Evolutionary conservation across 805 yeast species (phyloP), one percentile per base, ranked within the genome.

Genomic region (Nakazawaea ernobii): DNA sequence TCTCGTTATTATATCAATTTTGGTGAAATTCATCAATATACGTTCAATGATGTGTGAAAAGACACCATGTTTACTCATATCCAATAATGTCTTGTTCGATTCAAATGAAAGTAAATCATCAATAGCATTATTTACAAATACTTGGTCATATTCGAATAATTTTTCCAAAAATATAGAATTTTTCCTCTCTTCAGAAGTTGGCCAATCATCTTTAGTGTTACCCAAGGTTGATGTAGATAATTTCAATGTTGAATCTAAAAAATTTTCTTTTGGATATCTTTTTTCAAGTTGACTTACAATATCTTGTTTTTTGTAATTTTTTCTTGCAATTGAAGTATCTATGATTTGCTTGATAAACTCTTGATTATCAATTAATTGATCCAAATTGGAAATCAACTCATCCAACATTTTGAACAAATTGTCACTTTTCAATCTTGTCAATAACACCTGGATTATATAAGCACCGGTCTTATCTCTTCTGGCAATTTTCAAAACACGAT

Each of bases 1-100:
- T 52, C 95, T 79, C 44, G 74, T 65, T 35, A 87, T 71, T 14
- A 69, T 60, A 8, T 72, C 74, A 9, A 75, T 70, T 47, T 71
- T 70, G 11, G 70, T 75, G 10, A 77, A 43, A 24, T 35, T 71
- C 8, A 55, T 53, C 30, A 91, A 71, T 3, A 79, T 74, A 49
- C 75, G 71, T 59, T 91, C 97, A 33, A 92, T 79, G 39, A 89
- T 90, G 59, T 86, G 97, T 1, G 96, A 88, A 55, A 87, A 90
- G 2, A 90, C 94, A 8, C 97, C 95, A 61, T 92, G 97, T 55
- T 71, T 72, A 57, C 95, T 85, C 86, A 92, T 82, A 57, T 82
- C 84, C 29, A 79, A 55, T 32, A 89, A 63, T 52, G 80, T 73
- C 51, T 79, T 85, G n/a, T 66, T 66, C 11, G 83, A 49, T 3